Base-by-base conservation (phyloP, 2,329 filamentous ascomycete genomes). In the Colletotrichum tanaceti region DNA sequence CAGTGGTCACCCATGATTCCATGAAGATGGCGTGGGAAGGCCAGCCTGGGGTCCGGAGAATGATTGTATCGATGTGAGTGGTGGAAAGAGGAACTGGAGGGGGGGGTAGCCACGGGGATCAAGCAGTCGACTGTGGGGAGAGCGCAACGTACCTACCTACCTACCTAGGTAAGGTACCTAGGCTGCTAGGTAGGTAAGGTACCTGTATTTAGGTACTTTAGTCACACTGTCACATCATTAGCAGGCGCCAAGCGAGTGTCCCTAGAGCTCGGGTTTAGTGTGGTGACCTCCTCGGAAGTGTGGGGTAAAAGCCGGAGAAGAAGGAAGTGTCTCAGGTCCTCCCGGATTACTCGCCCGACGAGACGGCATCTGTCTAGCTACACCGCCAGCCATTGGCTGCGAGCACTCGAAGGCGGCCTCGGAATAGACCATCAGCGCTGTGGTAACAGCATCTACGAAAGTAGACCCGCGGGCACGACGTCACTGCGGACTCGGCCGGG, bases 41-140 rank as follows among this genome's bases (percentile, higher is more conserved):
- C 61, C 55, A 61, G 57, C 57, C 46, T 64, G 65, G 65, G 65
- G 59, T 67, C 65, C 44, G 66, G 66, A 69, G 66, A 66, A 61
- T 50, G 55, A 58, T 66, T 66, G 55, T 50, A 32, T 50, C 44
- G 63, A 66, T 44, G 28, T 69, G 62, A 69, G 55, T 69, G 66
- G 66, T 59, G 43, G 62, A 50, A 58, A 35, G 50, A 35, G 22
- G 58, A 50, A 39, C 28, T 16, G 28, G 32, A 47, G 41, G 43
- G 39, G 43, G 39, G 55, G 57, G 35, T 14, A 24, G 57, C 28
- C 24, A 35, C 39, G 35, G 35, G 35, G 38, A 24, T 18, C 18
- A 28, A 43, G 39, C 52, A 24, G n/a, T 59, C 61, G 52, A 65
- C 22, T 63, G 53, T 59, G 62, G 49, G 14, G 65, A 57, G 62